Base-by-base conservation (phyloP, 1,284 basidiomycete genomes). In the Termitomyces sp. region DNA sequence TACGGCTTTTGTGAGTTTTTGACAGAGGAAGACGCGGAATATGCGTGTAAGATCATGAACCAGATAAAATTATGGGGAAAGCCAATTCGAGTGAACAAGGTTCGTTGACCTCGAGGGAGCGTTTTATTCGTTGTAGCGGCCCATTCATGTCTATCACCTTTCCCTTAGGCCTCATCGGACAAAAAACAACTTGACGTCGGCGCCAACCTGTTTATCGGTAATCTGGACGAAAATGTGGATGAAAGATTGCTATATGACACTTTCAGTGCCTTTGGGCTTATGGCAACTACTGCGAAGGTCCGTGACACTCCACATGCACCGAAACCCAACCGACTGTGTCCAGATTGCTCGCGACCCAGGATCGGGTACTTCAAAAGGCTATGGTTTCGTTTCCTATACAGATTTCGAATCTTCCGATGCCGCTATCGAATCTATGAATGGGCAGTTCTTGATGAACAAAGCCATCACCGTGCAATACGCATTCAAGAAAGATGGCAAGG, bases 21-120 rank as follows among this genome's bases (percentile, higher is more conserved):
- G 68, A 94, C 93, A 37, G 95, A 98, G 72, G 91, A 94, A 67
- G 97, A 98, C 73, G 94, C 96, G 61, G 95, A 99, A 73, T 99
- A 99, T 69, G 96, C 94, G 56, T 97, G 93, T 79, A 97, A 97
- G 77, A 97, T 98, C 64, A 96, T 99, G 94, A 98, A 99, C 70
- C 96, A 98, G 76, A 97, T 99, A 69, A 99, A 99, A 73, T 75
- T 99, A 47, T 99, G 91, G 80, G 96, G 97, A 39, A 98, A 98
- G 68, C 96, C 96, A 31, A 97, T 99, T 57, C 81, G 96, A 60
- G 95, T 99, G 61, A 97, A 97, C 80, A 97, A 97, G 86, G 92
- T 91, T 59, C 66, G 84, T 72, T 50, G 41, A 16, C 11, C 33
- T 41, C 31, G 31, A 11, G 19, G 30, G 7, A 28, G 21, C 41